Percentiles rank a stretch among this genome's conserved stretches.
Evolutionary conservation across 2,329 filamentous ascomycete species (phyloP).

Genomic region (Aspergillus arachidicola): DNA sequence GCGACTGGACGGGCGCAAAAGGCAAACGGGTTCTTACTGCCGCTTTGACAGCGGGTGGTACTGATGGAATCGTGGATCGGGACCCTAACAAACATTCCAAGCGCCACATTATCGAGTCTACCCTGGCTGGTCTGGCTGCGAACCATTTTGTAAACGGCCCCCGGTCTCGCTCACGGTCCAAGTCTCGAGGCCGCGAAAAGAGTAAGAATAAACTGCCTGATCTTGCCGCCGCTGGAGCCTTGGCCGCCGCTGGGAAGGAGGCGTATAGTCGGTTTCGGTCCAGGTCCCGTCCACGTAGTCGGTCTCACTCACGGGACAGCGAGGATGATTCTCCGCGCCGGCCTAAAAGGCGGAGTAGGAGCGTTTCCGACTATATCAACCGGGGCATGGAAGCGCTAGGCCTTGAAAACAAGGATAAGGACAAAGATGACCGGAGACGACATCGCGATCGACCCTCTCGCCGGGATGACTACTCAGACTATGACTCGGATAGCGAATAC

Average conservation of each 20-base stretch:
- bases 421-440: conserved; percentile 34
- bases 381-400: conserved; percentile 50
- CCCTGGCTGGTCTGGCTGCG: conserved; percentile 83
- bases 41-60: conserved; percentile 79
- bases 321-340: conserved; percentile 55
- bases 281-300: conserved; percentile 41
- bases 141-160: conserved; percentile 85
- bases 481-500: conserved; percentile 3
- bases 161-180: conserved; percentile 70
- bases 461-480: conserved; percentile 24
- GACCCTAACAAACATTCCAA: conserved; percentile 74
- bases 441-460: conserved; percentile 34
- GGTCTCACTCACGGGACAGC: conserved; percentile 56
- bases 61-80: conserved; percentile 72
- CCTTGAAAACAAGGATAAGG: conserved; percentile 36
- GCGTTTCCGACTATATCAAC: conserved; percentile 48
- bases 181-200: conserved; percentile 53
- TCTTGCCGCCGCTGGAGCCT: conserved; percentile 45
- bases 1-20: conserved; percentile 87
- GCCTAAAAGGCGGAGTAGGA: conserved; percentile 48
- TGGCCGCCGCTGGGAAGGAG: conserved; percentile 53
- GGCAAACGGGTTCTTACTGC: conserved; percentile 89
- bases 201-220: conserved; percentile 44
- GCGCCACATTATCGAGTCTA: conserved; percentile 80
- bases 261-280: conserved; percentile 48